Evolutionary conservation across 768 basidiomycete genomes (phyloP), one percentile per base, ranked within the genome.

Genomic region (Naganishia friedmannii): DNA sequence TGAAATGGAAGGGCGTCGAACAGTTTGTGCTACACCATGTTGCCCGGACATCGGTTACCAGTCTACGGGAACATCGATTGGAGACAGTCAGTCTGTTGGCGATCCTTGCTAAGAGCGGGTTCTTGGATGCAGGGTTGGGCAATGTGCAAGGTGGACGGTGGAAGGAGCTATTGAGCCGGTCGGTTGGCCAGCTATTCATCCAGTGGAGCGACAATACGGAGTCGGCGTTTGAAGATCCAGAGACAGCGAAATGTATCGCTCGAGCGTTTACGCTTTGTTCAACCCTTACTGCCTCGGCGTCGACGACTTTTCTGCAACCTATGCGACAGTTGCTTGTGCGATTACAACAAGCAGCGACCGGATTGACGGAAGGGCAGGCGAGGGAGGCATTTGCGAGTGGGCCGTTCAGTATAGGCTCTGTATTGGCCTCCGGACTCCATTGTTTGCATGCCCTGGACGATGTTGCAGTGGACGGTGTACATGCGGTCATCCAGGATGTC

Each of bases 131-230:
- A 15, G 77, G 77, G 9, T 67, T 80, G 17, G 65, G 72, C 5
- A 79, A 79, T 29, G 78, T 80, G 17, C 77, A 80, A 73, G 78
- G 76, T 37, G 79, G 79, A 26, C 73, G 76, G 54, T 80, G 78
- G 79, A 73, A 77, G 28, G 68, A 73, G 23, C 46, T 69, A 1
- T 68, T 80, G 3, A 65, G 75, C 21, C 63, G 53, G 42, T 23
- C 48, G 0, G 28, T 68, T 17, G 71, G 23, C 10, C 60, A 68
- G 28, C 37, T 68, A 0, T 70, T 70, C 46, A 70, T 10, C 17
- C 29, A 54, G 23, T 70, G 53, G 70, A 46, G 17, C 17, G 34
- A 9, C 60, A 45, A 46, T 2, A 5, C 26, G 10, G 3, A 12
- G 23, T 5, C 39, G 42, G 37, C 17, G 39, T 63, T 45, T 29